Percentiles rank a stretch among this genome's conserved stretches.
phyloP scores from a whole-genome alignment of 208 protist genomes.

The Wallacemonas sp. region DNA sequence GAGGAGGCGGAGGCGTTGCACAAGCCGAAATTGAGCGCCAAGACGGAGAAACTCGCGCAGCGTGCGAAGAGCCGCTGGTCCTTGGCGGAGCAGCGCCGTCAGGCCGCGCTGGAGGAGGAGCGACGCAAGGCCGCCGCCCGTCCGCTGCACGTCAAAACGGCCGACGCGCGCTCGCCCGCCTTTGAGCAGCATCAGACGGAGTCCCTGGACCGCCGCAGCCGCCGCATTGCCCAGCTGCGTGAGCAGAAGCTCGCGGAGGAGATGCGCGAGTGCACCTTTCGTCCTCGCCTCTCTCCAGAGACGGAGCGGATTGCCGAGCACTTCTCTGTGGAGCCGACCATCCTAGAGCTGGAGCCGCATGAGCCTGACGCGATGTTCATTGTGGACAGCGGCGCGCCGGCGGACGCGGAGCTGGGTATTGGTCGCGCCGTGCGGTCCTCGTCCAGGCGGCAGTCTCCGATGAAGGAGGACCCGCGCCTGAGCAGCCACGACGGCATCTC shows the following conservation, averaged over 20 bases:
- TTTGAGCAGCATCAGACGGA: constrained; percentile 42
- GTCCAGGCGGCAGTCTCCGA: constrained; percentile 5
- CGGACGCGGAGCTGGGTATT: background rate
- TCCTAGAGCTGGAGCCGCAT: background rate
- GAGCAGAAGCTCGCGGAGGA: constrained; percentile 28
- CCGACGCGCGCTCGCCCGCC: constrained; percentile 4
- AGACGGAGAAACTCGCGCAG: constrained; percentile 34
- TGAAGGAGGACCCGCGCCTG: constrained; percentile 16
- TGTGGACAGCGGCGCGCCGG: background rate
- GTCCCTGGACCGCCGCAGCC: constrained; percentile 25
- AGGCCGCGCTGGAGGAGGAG: constrained; percentile 10
- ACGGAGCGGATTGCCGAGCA: constrained; percentile 28
- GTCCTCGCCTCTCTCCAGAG: constrained; percentile 25
- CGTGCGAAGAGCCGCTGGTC: constrained; percentile 31
- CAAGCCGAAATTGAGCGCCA: constrained; percentile 20
- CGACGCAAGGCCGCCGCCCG: background rate
- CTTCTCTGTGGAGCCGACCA: constrained; percentile 14
- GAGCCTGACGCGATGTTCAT: background rate
- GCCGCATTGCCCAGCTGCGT: constrained; percentile 27
- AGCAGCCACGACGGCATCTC: constrained; percentile 16
- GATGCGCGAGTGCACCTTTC: constrained; percentile 51
- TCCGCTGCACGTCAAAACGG: constrained; percentile 9
- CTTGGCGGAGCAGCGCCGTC: constrained; percentile 16
- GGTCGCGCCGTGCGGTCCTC: constrained; percentile 7
- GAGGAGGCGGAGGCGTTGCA: constrained; percentile 12